Conservation (phyloP, 2,329 filamentous ascomycete species). For the Colletotrichum sojae region DNA sequence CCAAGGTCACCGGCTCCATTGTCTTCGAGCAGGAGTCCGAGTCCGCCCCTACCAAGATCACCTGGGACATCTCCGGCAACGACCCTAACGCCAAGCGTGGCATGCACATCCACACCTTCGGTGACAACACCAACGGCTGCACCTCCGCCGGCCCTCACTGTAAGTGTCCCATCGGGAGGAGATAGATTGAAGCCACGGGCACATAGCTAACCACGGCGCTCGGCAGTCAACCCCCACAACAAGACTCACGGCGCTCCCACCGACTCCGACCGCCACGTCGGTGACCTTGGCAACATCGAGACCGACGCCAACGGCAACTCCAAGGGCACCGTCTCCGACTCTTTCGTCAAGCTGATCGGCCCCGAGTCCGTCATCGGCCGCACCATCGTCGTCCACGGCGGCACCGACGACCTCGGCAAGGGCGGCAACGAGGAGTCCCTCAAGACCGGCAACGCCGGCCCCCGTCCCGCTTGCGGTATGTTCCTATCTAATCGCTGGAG, state of each 20-base stretch:
- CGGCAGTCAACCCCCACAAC: slow-evolving; percentile 90
- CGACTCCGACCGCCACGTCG: slow-evolving; percentile 91
- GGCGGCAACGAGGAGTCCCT: slow-evolving; percentile 94
- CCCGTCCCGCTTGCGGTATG: slow-evolving; percentile 93
- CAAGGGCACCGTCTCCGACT: slow-evolving; percentile 84
- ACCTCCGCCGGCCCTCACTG: slow-evolving; percentile 98
- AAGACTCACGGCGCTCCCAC: slow-evolving; percentile 92
- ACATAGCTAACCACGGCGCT: slow-evolving; percentile 15
- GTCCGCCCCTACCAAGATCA: slow-evolving; percentile 85
- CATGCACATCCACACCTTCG: slow-evolving; percentile 99
- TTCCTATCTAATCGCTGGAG: slow-evolving; percentile 33
- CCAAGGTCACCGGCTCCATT: slow-evolving; percentile 93
- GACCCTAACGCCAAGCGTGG: slow-evolving; percentile 96
- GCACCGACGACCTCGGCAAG: slow-evolving; percentile 97
- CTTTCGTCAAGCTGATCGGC: slow-evolving; percentile 94
- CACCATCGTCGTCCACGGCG: slow-evolving; percentile 93
- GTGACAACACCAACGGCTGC: slow-evolving; percentile 99
- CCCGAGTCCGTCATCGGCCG: slow-evolving; percentile 95
- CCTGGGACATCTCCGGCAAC: slow-evolving; percentile 93
- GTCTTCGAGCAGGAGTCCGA: slow-evolving; percentile 94
- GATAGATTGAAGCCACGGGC: background rate
- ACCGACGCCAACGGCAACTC: slow-evolving; percentile 94
- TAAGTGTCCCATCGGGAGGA: slow-evolving; percentile 62
- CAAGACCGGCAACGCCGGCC: slow-evolving; percentile 97
- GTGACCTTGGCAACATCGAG: slow-evolving; percentile 97